Evolutionary conservation across 2,329 filamentous ascomycete genomes (phyloP).

Genomic region (Zopfia rhizophila): DNA sequence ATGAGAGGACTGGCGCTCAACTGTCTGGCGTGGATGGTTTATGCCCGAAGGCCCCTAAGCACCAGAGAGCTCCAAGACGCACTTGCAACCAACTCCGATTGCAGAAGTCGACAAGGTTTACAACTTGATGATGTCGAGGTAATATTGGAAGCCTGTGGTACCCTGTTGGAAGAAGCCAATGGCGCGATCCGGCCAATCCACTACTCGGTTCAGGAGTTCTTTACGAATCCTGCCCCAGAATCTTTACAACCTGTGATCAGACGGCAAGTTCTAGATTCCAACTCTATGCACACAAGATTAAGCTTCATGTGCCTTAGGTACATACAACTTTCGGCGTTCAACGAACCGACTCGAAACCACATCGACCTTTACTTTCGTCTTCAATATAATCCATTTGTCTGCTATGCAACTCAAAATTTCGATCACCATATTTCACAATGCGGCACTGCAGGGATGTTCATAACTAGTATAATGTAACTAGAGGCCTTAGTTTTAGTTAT

Average conservation of each 20-base stretch:
- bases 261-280: background rate
- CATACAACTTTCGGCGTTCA: background rate
- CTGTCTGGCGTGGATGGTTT: constrained; percentile 3
- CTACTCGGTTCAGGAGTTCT: constrained; percentile 17
- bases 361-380: background rate
- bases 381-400: background rate
- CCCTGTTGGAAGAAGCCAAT: constrained; percentile 1
- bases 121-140: constrained; percentile 5
- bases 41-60: background rate
- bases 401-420: constrained; percentile 6
- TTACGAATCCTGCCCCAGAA: background rate
- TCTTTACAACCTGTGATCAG: background rate
- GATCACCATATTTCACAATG: constrained; percentile 4
- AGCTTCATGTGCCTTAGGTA: constrained; percentile 6
- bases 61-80: constrained; percentile 3
- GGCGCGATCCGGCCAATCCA: constrained; percentile 9
- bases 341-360: no score
- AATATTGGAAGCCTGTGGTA: constrained; percentile 7
- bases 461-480: no score
- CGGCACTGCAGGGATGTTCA: no score
- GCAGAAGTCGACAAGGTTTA: constrained; percentile 1
- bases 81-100: constrained; percentile 1
- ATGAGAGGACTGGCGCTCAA: background rate
- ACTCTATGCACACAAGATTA: constrained; percentile 4
- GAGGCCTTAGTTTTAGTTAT: no score